Percentiles rank a stretch among this genome's conserved stretches.
phyloP scores from a whole-genome alignment of 2,329 filamentous ascomycete genomes.

The Massarina eburnea region DNA sequence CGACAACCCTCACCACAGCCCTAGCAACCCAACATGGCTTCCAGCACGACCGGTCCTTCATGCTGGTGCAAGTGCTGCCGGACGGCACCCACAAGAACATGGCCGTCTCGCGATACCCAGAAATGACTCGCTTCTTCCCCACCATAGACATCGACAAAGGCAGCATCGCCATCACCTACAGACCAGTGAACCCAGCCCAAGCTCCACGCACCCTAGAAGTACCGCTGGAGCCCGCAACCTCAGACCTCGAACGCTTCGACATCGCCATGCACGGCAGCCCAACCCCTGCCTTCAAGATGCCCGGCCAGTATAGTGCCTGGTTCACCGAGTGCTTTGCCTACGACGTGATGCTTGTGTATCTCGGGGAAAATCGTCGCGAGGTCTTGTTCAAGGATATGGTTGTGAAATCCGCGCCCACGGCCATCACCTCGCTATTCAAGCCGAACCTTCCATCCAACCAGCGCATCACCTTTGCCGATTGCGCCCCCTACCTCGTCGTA shows the following conservation, averaged over 20 bases:
- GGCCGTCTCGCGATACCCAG: slow-evolving; percentile 42
- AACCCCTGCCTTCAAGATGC: slow-evolving; percentile 49
- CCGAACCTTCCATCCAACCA: slow-evolving; percentile 11
- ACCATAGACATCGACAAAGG: slow-evolving; percentile 36
- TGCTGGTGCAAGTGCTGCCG: slow-evolving; percentile 45
- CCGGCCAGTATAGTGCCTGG: slow-evolving; percentile 45
- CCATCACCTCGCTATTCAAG: too few relatives aligned
- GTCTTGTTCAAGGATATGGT: slow-evolving; percentile 43
- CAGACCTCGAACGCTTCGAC: slow-evolving; percentile 38
- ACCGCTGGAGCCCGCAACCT: slow-evolving; percentile 43
- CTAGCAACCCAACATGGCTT: slow-evolving; percentile 49
- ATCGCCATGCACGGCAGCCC: slow-evolving; percentile 49
- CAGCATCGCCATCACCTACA: slow-evolving; percentile 44
- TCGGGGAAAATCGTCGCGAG: slow-evolving; percentile 45
- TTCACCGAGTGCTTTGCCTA: slow-evolving; percentile 49
- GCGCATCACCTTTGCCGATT: slow-evolving; percentile 71
- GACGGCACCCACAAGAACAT: slow-evolving; percentile 46
- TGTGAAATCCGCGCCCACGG: slow-evolving; percentile 29
- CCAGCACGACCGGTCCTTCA: slow-evolving; percentile 46
- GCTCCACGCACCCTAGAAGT: slow-evolving; percentile 37
- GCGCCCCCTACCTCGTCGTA: slow-evolving; percentile 72
- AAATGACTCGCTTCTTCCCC: slow-evolving; percentile 47
- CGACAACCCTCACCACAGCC: slow-evolving; percentile 40
- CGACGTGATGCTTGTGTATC: slow-evolving; percentile 46
- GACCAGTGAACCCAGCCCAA: slow-evolving; percentile 33